A percentile compares a stretch with the other conserved stretches of the same genome.
phyloP scores from a whole-genome alignment of 139 green algal species.

The Chlamydomonas eustigma region DNA sequence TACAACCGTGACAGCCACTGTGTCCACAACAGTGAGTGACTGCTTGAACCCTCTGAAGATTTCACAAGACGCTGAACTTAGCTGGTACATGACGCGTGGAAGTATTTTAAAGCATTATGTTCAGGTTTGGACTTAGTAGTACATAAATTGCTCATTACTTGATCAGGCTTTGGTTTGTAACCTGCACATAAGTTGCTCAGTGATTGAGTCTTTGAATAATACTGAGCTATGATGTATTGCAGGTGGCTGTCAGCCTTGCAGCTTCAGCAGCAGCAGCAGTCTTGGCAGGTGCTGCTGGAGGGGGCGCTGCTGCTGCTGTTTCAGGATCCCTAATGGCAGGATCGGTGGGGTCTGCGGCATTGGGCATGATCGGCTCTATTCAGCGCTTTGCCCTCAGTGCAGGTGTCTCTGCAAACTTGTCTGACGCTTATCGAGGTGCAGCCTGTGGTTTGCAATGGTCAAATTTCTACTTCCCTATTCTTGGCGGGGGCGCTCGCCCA shows the following conservation, averaged over 20 bases:
- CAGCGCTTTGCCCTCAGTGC: slow-evolving; percentile 9
- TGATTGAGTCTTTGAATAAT: too few species aligned
- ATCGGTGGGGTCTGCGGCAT: neutral
- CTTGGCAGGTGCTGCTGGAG: neutral
- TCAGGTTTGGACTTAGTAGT: too few species aligned
- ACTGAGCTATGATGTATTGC: too few species aligned
- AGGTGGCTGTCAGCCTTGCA: neutral
- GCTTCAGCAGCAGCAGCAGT: neutral
- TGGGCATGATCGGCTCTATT: neutral
- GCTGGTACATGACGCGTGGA: too few species aligned
- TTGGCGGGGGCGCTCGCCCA: neutral
- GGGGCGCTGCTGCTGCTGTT: neutral
- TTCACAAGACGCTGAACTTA: too few species aligned
- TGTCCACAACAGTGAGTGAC: neutral
- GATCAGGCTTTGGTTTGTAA: too few species aligned
- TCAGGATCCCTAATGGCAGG: neutral
- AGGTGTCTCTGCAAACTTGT: slow-evolving; percentile 1
- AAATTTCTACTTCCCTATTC: slow-evolving; percentile 10
- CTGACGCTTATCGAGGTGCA: slow-evolving; percentile 7
- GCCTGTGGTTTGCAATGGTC: slow-evolving; percentile 8
- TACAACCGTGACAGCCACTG: neutral
- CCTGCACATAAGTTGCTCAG: too few species aligned
- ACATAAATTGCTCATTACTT: too few species aligned
- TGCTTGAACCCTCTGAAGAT: too few species aligned
- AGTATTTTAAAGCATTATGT: too few species aligned